Conservation (phyloP, 805 yeast genomes). For the Starmerella bombi region DNA sequence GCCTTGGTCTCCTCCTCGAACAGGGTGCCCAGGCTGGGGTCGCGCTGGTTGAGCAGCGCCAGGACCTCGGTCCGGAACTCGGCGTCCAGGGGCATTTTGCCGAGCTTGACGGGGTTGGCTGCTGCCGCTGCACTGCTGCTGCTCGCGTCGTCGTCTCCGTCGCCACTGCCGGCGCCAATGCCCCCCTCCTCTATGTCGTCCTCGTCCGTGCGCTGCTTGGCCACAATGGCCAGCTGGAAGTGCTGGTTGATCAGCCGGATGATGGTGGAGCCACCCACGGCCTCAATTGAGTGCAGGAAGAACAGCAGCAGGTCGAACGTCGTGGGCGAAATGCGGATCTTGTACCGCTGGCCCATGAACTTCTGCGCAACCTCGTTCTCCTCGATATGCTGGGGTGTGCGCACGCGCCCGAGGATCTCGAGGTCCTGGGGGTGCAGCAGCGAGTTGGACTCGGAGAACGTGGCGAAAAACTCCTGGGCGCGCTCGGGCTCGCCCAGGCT, state of each 20-base stretch:
- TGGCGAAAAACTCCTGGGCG: constrained; percentile 68
- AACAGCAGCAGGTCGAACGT: constrained; percentile 71
- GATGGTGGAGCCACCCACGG: constrained; percentile 77
- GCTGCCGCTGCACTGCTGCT: constrained; percentile 18
- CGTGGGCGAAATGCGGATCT: constrained; percentile 65
- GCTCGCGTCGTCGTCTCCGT: constrained; percentile 13
- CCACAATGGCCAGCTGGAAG: constrained; percentile 32
- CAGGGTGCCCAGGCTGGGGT: constrained; percentile 50
- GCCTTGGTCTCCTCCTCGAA: constrained; percentile 45
- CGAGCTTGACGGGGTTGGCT: constrained; percentile 46
- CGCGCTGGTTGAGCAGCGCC: constrained; percentile 67
- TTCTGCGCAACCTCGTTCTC: constrained; percentile 73
- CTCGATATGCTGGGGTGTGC: constrained; percentile 64
- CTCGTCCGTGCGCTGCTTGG: constrained; percentile 13
- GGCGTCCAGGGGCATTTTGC: constrained; percentile 73
- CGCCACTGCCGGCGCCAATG: too few species aligned
- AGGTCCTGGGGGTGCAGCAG: constrained; percentile 70
- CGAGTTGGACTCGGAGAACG: constrained; percentile 57
- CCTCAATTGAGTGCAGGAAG: constrained; percentile 83
- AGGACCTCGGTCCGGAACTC: constrained; percentile 75
- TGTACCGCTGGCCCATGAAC: constrained; percentile 60
- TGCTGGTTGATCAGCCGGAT: constrained; percentile 79
- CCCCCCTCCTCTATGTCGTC: constrained; percentile 7
- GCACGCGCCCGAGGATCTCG: constrained; percentile 55
- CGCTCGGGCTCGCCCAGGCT: constrained; percentile 39